Percentiles rank a stretch among this genome's conserved stretches.
Conservation (phyloP, 345 rosid species). For the Syzygium aqueum region DNA sequence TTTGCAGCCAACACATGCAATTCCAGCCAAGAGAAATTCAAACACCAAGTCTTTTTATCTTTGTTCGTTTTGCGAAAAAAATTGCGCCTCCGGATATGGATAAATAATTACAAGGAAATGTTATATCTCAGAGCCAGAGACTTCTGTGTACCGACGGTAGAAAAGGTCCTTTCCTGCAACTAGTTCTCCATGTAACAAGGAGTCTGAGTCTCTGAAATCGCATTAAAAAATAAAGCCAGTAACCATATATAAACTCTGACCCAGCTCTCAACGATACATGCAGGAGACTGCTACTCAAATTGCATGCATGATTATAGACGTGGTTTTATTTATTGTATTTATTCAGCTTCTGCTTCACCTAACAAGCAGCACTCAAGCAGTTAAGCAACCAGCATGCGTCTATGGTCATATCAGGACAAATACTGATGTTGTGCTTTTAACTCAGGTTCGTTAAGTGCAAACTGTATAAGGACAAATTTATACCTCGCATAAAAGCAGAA, state of each 20-base stretch:
- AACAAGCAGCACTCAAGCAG: background rate
- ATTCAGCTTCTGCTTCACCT: background rate
- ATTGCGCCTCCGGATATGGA: background rate
- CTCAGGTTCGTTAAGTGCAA: background rate
- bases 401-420: background rate
- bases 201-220: background rate
- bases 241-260: background rate
- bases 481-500: conserved; percentile 86
- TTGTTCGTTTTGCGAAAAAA: background rate
- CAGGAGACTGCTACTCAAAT: background rate
- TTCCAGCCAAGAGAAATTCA: background rate
- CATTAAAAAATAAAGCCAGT: background rate
- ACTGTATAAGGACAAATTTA: background rate
- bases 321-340: background rate
- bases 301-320: background rate
- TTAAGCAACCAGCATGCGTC: background rate
- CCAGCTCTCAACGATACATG: background rate
- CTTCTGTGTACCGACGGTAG: background rate
- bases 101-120: background rate
- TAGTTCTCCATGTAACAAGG: background rate
- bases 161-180: background rate
- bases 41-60: background rate
- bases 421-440: background rate
- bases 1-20: background rate
- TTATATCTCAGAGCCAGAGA: background rate